Conservation (phyloP, 2,329 filamentous ascomycete genomes). For the Aureobasidium sp. region DNA sequence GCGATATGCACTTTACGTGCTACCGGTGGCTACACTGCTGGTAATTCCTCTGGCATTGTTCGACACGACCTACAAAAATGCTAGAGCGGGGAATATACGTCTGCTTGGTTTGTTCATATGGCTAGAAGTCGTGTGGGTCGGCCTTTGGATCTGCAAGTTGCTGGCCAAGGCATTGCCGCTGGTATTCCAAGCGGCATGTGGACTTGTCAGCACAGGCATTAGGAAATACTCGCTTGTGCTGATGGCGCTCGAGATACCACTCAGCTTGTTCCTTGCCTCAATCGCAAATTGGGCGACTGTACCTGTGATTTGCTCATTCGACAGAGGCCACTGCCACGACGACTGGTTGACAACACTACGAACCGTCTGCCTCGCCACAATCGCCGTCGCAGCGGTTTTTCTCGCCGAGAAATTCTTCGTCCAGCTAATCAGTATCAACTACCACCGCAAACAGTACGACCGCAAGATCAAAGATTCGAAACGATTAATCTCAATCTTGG, state of each 20-base stretch:
- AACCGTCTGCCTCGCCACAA: slow-evolving; percentile 53
- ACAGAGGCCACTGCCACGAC: slow-evolving; percentile 18
- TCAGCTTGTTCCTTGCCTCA: slow-evolving; percentile 64
- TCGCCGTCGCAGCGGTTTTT: slow-evolving; percentile 58
- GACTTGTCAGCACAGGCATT: slow-evolving; percentile 62
- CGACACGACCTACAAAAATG: slow-evolving; percentile 25
- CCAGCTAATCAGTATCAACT: slow-evolving; percentile 65
- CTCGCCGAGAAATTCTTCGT: slow-evolving; percentile 63
- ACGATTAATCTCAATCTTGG: slow-evolving; percentile 63
- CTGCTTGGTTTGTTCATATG: slow-evolving; percentile 60
- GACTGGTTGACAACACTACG: slow-evolving; percentile 46
- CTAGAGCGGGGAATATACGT: slow-evolving; percentile 30
- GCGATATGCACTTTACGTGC: slow-evolving; percentile 61
- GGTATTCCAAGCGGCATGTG: slow-evolving; percentile 62
- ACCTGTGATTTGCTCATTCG: slow-evolving; percentile 30
- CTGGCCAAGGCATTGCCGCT: slow-evolving; percentile 54
- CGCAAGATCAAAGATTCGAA: slow-evolving; percentile 72
- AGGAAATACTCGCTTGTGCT: slow-evolving; percentile 64
- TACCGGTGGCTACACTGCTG: slow-evolving; percentile 56
- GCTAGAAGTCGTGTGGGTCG: slow-evolving; percentile 62
- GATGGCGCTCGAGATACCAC: slow-evolving; percentile 55
- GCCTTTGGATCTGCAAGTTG: slow-evolving; percentile 61
- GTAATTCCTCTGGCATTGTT: slow-evolving; percentile 54
- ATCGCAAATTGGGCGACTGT: slow-evolving; percentile 58
- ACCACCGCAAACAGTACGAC: slow-evolving; percentile 67